Base-by-base conservation (phyloP, 2,329 filamentous ascomycete species). In the Leptosphaerulina australis region DNA sequence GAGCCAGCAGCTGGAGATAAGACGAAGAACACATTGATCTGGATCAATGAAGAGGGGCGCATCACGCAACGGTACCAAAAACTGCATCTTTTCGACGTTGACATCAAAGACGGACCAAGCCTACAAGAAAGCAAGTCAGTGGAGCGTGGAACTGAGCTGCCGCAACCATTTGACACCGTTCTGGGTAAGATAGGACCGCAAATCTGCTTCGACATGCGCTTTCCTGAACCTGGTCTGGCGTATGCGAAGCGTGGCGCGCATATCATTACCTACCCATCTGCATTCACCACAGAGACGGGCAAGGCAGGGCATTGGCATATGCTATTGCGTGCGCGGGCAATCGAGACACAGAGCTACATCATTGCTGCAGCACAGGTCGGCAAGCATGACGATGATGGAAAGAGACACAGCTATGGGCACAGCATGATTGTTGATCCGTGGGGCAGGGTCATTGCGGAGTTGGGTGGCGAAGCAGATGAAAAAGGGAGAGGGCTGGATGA, bases 161-260 rank as follows among this genome's bases (percentile, higher is more conserved):
- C 84, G 1, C 71, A 83, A 3, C 91, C 91, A 0, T 91, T 94
- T 64, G 76, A 83, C n/a, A 89, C 87, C 0, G 75, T 83, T 0
- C 69, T 96, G 9, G 92, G 92, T 11, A 84, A 83, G 26, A 80
- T 97, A 15, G 93, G 91, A 15, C 79, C 88, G 54, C 80, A 88
- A 44, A 95, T 97, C 55, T 97, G 93, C 76, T 97, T 97, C 71
- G 93, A 97, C 75, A 75, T 97, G 55, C 84, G 91, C 1, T 96
- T 94, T 67, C 84, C 91, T 0, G 90, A 96, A 68, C 82, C 88
- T 7, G 83, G 84, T 0, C 72, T 94, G 8, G 80, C 84, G 1
- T 79, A 96, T 14, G 82, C 83, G 21, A 76, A 82, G 5, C 82
- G 84, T 46, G 78, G 81, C 17, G 90, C 91, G 1, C 85, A 96